Evolutionary conservation across 2,329 filamentous ascomycete genomes (phyloP), one percentile per base, ranked within the genome.

Genomic region (Alternaria sp.): DNA sequence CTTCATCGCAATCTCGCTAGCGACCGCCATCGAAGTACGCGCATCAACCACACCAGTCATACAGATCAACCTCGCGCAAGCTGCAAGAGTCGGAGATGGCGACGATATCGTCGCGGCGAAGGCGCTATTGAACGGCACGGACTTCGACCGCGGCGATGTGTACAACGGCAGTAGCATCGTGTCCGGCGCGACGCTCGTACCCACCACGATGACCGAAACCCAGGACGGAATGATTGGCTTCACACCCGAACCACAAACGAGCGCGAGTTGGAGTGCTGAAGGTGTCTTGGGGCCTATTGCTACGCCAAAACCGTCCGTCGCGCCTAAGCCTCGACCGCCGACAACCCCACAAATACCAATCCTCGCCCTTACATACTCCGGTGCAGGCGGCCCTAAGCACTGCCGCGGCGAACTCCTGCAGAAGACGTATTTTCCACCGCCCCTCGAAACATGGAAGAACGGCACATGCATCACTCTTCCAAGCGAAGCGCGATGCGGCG

Each of bases 301-400:
- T 30, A 68, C 70, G 30, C 60, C 71, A 25, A 63, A 51, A 46
- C 62, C 71, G 11, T 47, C 58, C 9, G 60, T 57, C 4, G 63
- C 53, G 21, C 62, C 58, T 15, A 45, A 28, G 25, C 54, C 67
- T 37, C 66, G 47, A 43, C 65, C 66, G 8, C 67, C 65, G 14
- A 59, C 67, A n/a, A 28, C 33, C 10, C 51, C 68, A 5, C 71
- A 74, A 43, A 46, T 74, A 8, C 76, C 75, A 2, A 78, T 79
- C 18, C 61, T 78, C 12, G 76, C 76, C 5, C 68, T 78, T 7
- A 73, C 75, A 3, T 79, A 78, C 60, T 61, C 72, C 2, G 74
- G 76, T n/a, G 66, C 72, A 5, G 71, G 75, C 20, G 77, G 77
- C 2, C 76, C 77, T 4, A 79, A 79, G 49, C 75, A 78, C 58